These are phyloP conservation scores for Aspergillus olivimuriae DNA, from an alignment of 495 filamentous ascomycete species.

Conservation along the genomic window DNA sequence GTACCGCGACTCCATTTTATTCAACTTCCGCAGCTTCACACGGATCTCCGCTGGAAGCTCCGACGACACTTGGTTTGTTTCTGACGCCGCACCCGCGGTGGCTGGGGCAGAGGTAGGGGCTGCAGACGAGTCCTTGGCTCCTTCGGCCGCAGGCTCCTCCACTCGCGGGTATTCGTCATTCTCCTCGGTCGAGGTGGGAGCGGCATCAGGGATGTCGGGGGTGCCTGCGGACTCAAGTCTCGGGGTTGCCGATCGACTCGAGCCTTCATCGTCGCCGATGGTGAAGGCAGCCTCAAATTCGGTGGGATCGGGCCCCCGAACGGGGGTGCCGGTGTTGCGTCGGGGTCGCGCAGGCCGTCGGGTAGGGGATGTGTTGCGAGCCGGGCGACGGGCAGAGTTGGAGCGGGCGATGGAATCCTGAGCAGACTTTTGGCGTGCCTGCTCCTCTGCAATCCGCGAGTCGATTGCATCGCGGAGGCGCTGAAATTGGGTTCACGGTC, in stretches of 20 bases:
- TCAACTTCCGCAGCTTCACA: constrained; percentile 62
- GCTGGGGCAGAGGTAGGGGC: constrained; percentile 1
- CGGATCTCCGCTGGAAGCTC: constrained; percentile 72
- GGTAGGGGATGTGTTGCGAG: constrained; percentile 47
- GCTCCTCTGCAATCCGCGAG: constrained; percentile 81
- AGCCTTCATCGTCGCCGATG: constrained; percentile 68
- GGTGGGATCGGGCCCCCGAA: constrained; percentile 66
- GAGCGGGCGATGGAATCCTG: constrained; percentile 44
- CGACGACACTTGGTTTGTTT: constrained; percentile 21
- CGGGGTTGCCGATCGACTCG: constrained; percentile 51
- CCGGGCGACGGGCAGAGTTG: constrained; percentile 44
- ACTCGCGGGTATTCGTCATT: constrained; percentile 20
- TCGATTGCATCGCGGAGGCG: constrained; percentile 83
- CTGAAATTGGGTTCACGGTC: too few relatives aligned
- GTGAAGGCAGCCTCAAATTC: constrained; percentile 79
- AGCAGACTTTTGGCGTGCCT: constrained; percentile 62
- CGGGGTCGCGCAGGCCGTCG: constrained; percentile 42
- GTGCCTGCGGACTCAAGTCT: constrained; percentile 18
- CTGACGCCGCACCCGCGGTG: too few relatives aligned
- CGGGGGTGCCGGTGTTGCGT: constrained; percentile 46
- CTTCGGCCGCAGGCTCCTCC: constrained; percentile 16
- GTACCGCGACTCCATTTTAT: constrained; percentile 82
- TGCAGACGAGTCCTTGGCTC: constrained; percentile 22
- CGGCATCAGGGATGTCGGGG: too few relatives aligned
- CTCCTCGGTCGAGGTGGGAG: not conserved